Evolutionary conservation across 169 alveolate species (phyloP).

Genomic region (Amoebophrya sp.): DNA sequence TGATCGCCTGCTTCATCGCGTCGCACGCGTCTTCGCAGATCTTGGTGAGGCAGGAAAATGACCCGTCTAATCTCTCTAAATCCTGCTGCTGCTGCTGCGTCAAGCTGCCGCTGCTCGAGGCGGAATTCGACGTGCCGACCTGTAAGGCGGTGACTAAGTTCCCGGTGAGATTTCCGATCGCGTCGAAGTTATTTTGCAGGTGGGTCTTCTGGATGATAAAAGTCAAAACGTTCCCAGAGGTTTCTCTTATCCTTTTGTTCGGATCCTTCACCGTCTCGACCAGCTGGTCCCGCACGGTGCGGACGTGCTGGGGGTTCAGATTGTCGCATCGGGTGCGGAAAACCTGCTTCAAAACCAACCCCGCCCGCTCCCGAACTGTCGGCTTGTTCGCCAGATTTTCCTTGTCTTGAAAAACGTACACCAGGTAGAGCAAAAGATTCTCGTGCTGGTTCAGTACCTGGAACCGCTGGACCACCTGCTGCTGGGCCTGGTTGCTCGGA

Average conservation of each 20-base stretch:
- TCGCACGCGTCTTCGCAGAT: slow-evolving; percentile 19
- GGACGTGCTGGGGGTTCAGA: background rate
- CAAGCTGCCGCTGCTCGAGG: background rate
- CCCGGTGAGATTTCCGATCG: background rate
- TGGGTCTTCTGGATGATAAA: slow-evolving; percentile 16
- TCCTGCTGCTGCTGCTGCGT: background rate
- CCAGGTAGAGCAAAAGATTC: background rate
- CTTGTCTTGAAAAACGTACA: background rate
- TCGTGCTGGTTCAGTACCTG: background rate
- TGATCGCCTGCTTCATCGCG: background rate
- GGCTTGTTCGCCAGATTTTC: background rate
- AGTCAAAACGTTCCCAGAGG: background rate
- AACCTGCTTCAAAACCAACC: background rate
- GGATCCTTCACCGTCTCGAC: background rate
- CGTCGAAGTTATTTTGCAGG: background rate
- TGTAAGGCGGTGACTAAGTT: no score
- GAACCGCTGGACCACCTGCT: background rate
- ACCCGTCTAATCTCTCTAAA: background rate
- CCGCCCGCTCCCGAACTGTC: background rate
- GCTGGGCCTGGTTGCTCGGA: background rate
- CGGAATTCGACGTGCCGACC: background rate
- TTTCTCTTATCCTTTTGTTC: background rate
- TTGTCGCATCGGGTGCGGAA: background rate
- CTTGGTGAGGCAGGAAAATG: background rate
- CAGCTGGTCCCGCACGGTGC: background rate